Evolutionary conservation across 2,329 filamentous ascomycete species (phyloP).

Genomic region (Xylariaceae sp.): DNA sequence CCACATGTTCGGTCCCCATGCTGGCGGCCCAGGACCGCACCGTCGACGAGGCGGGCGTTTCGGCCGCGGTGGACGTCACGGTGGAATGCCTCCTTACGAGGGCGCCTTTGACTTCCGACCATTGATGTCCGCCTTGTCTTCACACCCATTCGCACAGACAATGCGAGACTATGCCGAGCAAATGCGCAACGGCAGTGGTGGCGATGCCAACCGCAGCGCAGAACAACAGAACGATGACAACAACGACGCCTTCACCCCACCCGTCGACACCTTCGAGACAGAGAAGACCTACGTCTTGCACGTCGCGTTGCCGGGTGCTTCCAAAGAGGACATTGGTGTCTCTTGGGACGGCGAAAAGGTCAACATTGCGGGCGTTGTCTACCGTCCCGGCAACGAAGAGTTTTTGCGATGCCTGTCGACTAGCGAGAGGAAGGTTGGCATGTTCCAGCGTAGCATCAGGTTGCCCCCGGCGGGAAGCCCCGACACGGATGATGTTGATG

Average conservation of each 20-base stretch:
- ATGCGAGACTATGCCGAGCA: slow-evolving; percentile 38
- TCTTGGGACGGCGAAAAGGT: slow-evolving; percentile 72
- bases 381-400: slow-evolving; percentile 67
- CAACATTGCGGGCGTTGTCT: slow-evolving; percentile 66
- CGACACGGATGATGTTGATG: slow-evolving; percentile 59
- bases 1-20: not conserved
- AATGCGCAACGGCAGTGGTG: slow-evolving; percentile 17
- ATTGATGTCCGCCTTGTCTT: slow-evolving; percentile 37
- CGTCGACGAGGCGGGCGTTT: slow-evolving; percentile 19
- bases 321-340: slow-evolving; percentile 73
- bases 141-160: slow-evolving; percentile 41
- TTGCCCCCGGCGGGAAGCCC: slow-evolving; percentile 45
- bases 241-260: slow-evolving; percentile 52
- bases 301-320: slow-evolving; percentile 71
- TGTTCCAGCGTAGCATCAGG: slow-evolving; percentile 67
- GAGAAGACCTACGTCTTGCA: slow-evolving; percentile 64
- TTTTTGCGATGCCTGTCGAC: slow-evolving; percentile 60
- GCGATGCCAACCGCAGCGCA: slow-evolving; percentile 12
- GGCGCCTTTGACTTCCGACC: slow-evolving; percentile 36
- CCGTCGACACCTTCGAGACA: slow-evolving; percentile 74
- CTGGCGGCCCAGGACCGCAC: slow-evolving; percentile 3
- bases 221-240: slow-evolving; percentile 17
- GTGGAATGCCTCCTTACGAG: slow-evolving; percentile 20
- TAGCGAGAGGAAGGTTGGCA: slow-evolving; percentile 66
- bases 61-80: slow-evolving; percentile 18